Percentiles rank a stretch among this genome's conserved stretches.
Evolutionary conservation across 2,329 filamentous ascomycete genomes (phyloP).

Genomic region (Ophiostoma ulmi): DNA sequence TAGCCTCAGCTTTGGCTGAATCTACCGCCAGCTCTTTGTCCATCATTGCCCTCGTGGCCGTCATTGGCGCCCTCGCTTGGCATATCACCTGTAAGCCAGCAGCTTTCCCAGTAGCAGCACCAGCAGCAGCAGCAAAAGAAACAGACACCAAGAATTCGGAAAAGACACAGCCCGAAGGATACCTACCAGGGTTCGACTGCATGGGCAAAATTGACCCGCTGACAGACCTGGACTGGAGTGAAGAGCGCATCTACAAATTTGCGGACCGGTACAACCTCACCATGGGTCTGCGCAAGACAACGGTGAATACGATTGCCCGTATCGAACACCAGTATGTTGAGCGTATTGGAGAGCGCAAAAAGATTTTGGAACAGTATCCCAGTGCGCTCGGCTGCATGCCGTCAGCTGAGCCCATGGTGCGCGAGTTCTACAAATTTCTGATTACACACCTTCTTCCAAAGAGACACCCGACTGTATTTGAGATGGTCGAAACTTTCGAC

Average conservation of each 20-base stretch:
- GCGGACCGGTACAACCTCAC: constrained; percentile 26
- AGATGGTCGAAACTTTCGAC: neutral
- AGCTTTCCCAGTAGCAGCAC: neutral
- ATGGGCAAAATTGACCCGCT: constrained; percentile 24
- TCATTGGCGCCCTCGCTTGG: neutral
- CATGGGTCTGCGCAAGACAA: constrained; percentile 26
- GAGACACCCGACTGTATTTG: constrained; percentile 23
- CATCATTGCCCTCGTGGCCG: neutral
- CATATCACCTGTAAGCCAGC: neutral
- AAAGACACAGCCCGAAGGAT: neutral
- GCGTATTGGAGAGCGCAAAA: constrained; percentile 23
- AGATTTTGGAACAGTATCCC: constrained; percentile 23
- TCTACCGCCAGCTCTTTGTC: neutral
- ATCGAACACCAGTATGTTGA: constrained; percentile 25
- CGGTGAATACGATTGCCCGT: constrained; percentile 23
- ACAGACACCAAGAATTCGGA: neutral
- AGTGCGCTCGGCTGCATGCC: constrained; percentile 22
- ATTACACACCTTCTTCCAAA: constrained; percentile 23
- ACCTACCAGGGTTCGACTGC: constrained; percentile 15
- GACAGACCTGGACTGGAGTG: constrained; percentile 19
- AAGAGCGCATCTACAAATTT: constrained; percentile 24
- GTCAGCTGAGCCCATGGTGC: constrained; percentile 22
- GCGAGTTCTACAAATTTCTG: constrained; percentile 24
- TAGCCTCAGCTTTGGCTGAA: neutral
- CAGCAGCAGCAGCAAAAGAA: neutral